Evolutionary conservation across 2,329 filamentous ascomycete genomes (phyloP).

Genomic region (Cladosporium sp.): DNA sequence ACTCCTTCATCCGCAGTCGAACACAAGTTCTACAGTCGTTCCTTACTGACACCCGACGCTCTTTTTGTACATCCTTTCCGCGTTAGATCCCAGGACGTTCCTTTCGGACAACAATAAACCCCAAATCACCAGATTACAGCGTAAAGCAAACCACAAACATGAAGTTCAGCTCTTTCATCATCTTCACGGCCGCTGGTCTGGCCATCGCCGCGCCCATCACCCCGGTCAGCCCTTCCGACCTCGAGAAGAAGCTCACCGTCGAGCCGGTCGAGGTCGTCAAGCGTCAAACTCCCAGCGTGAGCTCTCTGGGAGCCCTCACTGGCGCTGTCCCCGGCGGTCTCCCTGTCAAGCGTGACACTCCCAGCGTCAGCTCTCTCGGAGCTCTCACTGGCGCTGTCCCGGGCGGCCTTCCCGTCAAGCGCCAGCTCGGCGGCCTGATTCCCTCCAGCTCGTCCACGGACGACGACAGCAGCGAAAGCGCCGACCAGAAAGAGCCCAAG

Average conservation of each 20-base stretch:
- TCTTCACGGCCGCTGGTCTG: slow-evolving; percentile 11
- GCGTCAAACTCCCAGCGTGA: background rate
- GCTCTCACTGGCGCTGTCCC: background rate
- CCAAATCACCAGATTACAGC: too few relatives aligned
- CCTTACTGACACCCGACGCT: slow-evolving; percentile 11
- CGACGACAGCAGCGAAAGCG: background rate
- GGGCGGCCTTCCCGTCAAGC: background rate
- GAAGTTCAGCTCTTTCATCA: slow-evolving; percentile 11
- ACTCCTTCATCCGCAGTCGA: background rate
- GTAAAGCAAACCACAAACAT: background rate
- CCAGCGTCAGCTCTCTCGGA: background rate
- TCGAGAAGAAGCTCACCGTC: slow-evolving; percentile 4
- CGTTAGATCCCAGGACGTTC: background rate
- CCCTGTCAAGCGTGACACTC: background rate
- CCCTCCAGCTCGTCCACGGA: background rate
- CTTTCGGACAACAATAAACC: background rate
- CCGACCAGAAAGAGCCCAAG: background rate
- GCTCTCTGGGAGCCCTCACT: background rate
- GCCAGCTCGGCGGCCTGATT: background rate
- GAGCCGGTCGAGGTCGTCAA: background rate
- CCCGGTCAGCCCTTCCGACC: background rate
- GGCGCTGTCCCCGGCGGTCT: background rate
- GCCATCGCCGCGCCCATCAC: slow-evolving; percentile 4
- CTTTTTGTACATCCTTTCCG: background rate
- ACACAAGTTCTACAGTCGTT: background rate